Percentiles rank a stretch among this genome's conserved stretches.
phyloP scores from a whole-genome alignment of 768 basidiomycete genomes.

The Suillus occidentalis region DNA sequence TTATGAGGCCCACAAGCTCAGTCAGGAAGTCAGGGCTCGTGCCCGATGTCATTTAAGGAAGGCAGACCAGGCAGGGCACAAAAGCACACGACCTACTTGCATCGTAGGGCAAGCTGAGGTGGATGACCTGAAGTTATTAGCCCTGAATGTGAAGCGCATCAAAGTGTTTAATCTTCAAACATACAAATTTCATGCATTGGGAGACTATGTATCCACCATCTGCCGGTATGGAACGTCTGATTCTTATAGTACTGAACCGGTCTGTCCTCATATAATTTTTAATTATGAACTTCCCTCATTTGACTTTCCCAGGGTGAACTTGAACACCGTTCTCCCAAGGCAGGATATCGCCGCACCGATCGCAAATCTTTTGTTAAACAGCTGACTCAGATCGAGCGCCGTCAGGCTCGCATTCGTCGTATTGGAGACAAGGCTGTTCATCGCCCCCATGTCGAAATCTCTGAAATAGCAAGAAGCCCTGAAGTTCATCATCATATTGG shows the following conservation, averaged over 20 bases:
- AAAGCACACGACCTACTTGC: no score
- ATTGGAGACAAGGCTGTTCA: not conserved
- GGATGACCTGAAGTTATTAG: no score
- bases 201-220: slow-evolving; percentile 20
- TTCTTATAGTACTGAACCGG: slow-evolving; percentile 31
- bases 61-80: slow-evolving; percentile 4
- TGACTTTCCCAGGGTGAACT: slow-evolving; percentile 12
- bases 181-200: slow-evolving; percentile 25
- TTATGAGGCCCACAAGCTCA: not conserved
- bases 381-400: not conserved
- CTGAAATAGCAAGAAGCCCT: not conserved
- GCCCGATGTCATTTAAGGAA: not conserved
- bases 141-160: not conserved
- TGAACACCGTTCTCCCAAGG: slow-evolving; percentile 10
- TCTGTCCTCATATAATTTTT: slow-evolving; percentile 6
- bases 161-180: slow-evolving; percentile 19
- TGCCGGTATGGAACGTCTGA: slow-evolving; percentile 33
- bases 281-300: no score
- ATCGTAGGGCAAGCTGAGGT: no score
- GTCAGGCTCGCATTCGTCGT: not conserved
- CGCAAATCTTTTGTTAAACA: not conserved
- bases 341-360: not conserved
- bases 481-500: slow-evolving; percentile 3
- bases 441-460: not conserved
- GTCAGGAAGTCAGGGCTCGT: not conserved